Evolutionary conservation across 805 yeast genomes (phyloP).

Genomic region (Candida fluviatilis): DNA sequence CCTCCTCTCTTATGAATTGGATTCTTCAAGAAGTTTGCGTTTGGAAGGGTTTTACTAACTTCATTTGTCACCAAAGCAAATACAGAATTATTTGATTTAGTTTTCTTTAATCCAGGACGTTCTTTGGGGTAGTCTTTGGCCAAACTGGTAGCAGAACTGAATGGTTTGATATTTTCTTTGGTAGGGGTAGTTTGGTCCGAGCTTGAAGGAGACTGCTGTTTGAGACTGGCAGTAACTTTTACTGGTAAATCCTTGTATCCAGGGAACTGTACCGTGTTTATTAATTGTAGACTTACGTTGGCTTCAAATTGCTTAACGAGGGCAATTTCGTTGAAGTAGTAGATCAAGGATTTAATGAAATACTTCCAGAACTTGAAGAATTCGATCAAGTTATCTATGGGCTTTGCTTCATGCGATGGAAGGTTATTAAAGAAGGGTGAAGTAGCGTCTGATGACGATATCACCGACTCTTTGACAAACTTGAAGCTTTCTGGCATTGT

Average conservation of each 20-base stretch:
- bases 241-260: conserved; percentile 40
- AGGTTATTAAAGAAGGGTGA: conserved; percentile 37
- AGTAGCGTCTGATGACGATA: conserved; percentile 29
- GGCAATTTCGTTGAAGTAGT: conserved; percentile 40
- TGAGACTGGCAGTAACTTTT: conserved; percentile 5
- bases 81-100: conserved; percentile 17
- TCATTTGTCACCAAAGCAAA: conserved; percentile 7
- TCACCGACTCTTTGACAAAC: conserved; percentile 17
- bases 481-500: background rate
- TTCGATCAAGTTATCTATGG: conserved; percentile 33
- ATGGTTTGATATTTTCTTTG: conserved; percentile 9
- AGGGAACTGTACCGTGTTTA: conserved; percentile 36
- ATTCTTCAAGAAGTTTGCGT: conserved; percentile 4
- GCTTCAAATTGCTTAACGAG: conserved; percentile 45
- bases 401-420: conserved; percentile 35
- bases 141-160: conserved; percentile 3
- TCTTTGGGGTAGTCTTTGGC: conserved; percentile 4
- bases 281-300: conserved; percentile 33
- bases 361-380: conserved; percentile 40
- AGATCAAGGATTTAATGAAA: conserved; percentile 32
- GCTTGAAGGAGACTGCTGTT: conserved; percentile 2
- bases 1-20: background rate
- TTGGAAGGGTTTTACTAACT: conserved; percentile 5
- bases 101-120: conserved; percentile 21
- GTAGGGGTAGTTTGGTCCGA: conserved; percentile 6